phyloP scores from a whole-genome alignment of 192 early-diverging fungal species.

The Obelidium mucronatum region DNA sequence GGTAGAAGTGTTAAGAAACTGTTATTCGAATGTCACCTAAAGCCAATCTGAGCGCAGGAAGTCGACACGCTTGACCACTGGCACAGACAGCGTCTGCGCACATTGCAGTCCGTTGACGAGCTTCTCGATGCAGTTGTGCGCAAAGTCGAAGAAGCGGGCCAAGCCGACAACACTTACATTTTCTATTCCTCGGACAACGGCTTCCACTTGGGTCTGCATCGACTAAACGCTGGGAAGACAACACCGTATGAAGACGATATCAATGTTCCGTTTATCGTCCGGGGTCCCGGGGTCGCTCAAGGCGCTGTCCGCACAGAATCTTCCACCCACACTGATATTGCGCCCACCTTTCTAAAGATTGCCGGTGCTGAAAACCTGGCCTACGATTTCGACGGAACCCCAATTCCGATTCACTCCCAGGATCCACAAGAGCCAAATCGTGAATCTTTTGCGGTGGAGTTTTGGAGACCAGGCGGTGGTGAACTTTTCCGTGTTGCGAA shows the following conservation, averaged over 20 bases:
- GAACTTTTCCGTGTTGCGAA: neutral
- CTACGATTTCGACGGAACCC: slow-evolving; percentile 59
- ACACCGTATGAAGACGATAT: slow-evolving; percentile 71
- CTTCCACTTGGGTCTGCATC: slow-evolving; percentile 73
- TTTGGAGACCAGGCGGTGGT: slow-evolving; percentile 10
- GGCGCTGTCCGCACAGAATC: slow-evolving; percentile 48
- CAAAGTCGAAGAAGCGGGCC: slow-evolving; percentile 46
- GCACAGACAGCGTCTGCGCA: slow-evolving; percentile 46
- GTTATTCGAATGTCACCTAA: neutral
- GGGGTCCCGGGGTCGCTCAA: slow-evolving; percentile 68
- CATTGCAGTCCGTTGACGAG: slow-evolving; percentile 67
- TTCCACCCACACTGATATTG: slow-evolving; percentile 66
- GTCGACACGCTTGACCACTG: slow-evolving; percentile 47
- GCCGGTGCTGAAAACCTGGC: slow-evolving; percentile 52
- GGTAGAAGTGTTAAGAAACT: too few species aligned
- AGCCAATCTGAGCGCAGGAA: too few species aligned
- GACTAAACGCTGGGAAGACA: slow-evolving; percentile 66
- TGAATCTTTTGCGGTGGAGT: slow-evolving; percentile 26
- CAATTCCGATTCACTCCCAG: slow-evolving; percentile 59
- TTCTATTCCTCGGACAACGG: slow-evolving; percentile 75
- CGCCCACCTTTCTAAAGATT: slow-evolving; percentile 65
- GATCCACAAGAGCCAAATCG: slow-evolving; percentile 39
- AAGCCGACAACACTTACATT: slow-evolving; percentile 62
- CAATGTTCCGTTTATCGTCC: slow-evolving; percentile 50
- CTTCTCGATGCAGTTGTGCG: slow-evolving; percentile 62